Evolutionary conservation across 2,329 filamentous ascomycete species (phyloP), one percentile per base, ranked within the genome.

Genomic region (Pseudonectria buxi): DNA sequence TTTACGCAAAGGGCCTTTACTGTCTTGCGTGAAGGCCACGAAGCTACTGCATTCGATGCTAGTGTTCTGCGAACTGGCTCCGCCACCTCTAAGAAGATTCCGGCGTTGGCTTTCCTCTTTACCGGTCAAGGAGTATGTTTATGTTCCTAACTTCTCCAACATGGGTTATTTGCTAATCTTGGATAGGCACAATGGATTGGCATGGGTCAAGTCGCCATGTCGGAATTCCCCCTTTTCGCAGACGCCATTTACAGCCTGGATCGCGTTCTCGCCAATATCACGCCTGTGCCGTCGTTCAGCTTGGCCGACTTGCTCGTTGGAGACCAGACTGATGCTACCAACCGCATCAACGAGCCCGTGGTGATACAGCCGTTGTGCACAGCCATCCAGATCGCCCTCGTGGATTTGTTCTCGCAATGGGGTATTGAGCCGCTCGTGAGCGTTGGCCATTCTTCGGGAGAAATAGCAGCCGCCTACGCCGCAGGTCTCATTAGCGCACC

Each of bases 361-460:
- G 57, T 68, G 43, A 34, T 28, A 29, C 59, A 64, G 30, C 54
- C 62, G 3, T 11, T 58, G 3, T 63, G 55, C 35, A 64, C 60
- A 7, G 58, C 59, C 2, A 15, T 65, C 1, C 62, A 64, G 35
- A 37, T 65, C 7, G 55, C 32, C 11, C 32, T 63, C 3, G 43
- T 62, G 0, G 49, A 54, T 10, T 35, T 61, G 0, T 39, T 62
- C n/a, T 10, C 22, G 7, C 15, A 26, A 2, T 41, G 35, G 36
- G 35, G 39, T 2, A 35, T 50, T 13, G 14, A 3, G 3, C 27
- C 32, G 1, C 3, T 24, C 5, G 28, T 27, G 7, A 43, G 51
- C 27, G 13, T 46, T 6, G 24, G 51, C 18, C 38, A 55, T 37
- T 33, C 41, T 29, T 33, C 45, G 3, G 43, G 47, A 2, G 47